Conservation (phyloP, 805 yeast species). For the Schwanniomyces polymorphus region DNA sequence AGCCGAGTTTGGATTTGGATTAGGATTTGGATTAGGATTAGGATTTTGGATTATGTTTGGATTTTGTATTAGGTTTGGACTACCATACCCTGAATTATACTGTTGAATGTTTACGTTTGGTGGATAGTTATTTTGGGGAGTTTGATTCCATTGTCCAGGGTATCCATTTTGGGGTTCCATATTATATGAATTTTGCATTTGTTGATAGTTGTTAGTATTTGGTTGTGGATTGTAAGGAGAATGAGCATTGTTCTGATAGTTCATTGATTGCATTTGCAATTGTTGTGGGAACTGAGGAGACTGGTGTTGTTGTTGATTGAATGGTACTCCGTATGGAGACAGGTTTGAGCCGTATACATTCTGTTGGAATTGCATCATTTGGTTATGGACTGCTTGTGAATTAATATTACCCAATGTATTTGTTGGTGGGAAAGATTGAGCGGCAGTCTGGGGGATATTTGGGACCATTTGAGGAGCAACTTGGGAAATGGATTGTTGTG, state of each 20-base stretch:
- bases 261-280: conserved; percentile 7
- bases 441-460: neutral
- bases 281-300: conserved; percentile 9
- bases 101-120: neutral
- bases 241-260: neutral
- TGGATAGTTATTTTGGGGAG: neutral
- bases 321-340: conserved; percentile 24
- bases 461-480: conserved; percentile 5
- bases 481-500: neutral
- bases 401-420: neutral
- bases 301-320: conserved; percentile 14
- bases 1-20: neutral
- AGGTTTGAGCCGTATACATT: conserved; percentile 4
- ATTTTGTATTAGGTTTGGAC: too few species aligned
- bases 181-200: neutral
- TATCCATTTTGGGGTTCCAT: neutral
- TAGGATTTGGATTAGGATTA: neutral
- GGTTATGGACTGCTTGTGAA: conserved; percentile 6
- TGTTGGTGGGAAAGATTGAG: neutral
- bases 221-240: neutral
- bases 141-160: neutral
- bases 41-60: too few species aligned
- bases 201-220: neutral
- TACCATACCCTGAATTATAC: neutral
- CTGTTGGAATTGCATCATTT: conserved; percentile 14